phyloP scores from a whole-genome alignment of 495 filamentous ascomycete genomes.

The Trichoderma erinaceum region DNA sequence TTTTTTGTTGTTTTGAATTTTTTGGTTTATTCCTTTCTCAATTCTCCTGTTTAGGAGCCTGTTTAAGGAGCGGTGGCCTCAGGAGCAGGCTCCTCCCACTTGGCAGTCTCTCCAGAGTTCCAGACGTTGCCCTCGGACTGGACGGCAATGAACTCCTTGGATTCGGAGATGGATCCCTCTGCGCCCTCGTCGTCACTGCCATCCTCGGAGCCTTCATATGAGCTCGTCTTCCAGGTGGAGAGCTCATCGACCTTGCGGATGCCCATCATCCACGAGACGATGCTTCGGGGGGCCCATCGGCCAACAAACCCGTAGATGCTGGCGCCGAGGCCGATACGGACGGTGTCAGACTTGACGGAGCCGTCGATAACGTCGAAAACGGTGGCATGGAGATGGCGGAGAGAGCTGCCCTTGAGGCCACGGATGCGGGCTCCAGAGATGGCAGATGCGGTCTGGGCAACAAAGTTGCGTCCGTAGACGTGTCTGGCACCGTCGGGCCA shows the following conservation, averaged over 20 bases:
- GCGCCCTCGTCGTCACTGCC: constrained; percentile 22
- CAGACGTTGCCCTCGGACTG: constrained; percentile 27
- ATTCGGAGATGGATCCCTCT: constrained; percentile 20
- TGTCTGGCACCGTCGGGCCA: constrained; percentile 55
- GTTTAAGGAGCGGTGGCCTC: not conserved
- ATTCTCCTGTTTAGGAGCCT: not conserved
- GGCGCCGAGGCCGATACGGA: constrained; percentile 76
- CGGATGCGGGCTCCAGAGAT: constrained; percentile 39
- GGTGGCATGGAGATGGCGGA: constrained; percentile 72
- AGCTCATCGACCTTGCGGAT: constrained; percentile 49
- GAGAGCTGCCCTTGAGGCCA: constrained; percentile 54
- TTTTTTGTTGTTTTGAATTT: not conserved
- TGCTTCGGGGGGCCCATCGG: constrained; percentile 65
- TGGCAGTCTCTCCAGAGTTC: constrained; percentile 13
- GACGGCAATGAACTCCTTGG: constrained; percentile 34
- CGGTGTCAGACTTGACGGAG: constrained; percentile 41
- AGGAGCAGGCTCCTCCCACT: not conserved
- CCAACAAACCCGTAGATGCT: constrained; percentile 81
- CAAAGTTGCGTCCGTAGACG: constrained; percentile 52
- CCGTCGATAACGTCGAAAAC: constrained; percentile 77
- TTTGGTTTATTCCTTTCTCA: not conserved
- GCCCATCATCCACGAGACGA: constrained; percentile 89
- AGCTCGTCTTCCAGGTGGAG: constrained; percentile 35
- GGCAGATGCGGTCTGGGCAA: constrained; percentile 41
- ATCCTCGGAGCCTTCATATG: constrained; percentile 25